phyloP scores from a whole-genome alignment of 2,329 filamentous ascomycete genomes.

The Colletotrichum orbiculare region DNA sequence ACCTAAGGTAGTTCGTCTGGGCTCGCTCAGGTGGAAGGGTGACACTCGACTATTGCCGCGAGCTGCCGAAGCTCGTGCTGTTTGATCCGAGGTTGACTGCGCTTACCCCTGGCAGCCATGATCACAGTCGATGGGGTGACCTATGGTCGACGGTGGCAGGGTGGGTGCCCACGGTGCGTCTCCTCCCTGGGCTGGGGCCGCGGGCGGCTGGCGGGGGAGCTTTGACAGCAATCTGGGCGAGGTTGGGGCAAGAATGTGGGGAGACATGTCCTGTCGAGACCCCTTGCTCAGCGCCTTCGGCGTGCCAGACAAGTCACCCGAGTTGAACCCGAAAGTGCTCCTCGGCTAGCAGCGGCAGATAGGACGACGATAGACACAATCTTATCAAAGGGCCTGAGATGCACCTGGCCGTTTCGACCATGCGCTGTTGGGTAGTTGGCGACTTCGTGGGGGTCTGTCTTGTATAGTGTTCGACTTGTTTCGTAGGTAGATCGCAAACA shows the following conservation, averaged over 20 bases:
- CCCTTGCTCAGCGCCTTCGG: conserved; percentile 2
- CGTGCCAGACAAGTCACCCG: not conserved
- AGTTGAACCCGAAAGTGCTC: conserved; percentile 12
- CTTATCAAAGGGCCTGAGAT: conserved; percentile 18
- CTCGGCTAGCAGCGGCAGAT: conserved; percentile 30
- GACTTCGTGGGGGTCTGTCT: too few relatives aligned
- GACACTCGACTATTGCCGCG: conserved; percentile 27
- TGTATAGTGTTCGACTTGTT: too few relatives aligned
- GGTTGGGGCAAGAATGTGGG: conserved; percentile 26
- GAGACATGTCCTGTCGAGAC: conserved; percentile 21
- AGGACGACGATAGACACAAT: not conserved
- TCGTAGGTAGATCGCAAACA: too few relatives aligned
- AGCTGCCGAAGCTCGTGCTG: conserved; percentile 36
- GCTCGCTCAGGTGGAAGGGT: conserved; percentile 30
- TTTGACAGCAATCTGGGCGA: conserved; percentile 17
- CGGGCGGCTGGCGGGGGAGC: conserved; percentile 32
- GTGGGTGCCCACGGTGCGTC: not conserved
- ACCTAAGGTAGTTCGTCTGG: conserved; percentile 7
- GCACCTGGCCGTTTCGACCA: not conserved
- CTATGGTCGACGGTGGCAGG: too few relatives aligned
- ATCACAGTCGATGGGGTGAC: conserved; percentile 18
- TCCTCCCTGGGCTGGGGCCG: conserved; percentile 27
- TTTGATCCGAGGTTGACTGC: conserved; percentile 39
- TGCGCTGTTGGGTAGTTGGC: not conserved
- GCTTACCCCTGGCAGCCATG: conserved; percentile 34